Evolutionary conservation across 352 stramenopile species (phyloP), one percentile per base, ranked within the genome.

Genomic region (Globisporangium radiosum): DNA sequence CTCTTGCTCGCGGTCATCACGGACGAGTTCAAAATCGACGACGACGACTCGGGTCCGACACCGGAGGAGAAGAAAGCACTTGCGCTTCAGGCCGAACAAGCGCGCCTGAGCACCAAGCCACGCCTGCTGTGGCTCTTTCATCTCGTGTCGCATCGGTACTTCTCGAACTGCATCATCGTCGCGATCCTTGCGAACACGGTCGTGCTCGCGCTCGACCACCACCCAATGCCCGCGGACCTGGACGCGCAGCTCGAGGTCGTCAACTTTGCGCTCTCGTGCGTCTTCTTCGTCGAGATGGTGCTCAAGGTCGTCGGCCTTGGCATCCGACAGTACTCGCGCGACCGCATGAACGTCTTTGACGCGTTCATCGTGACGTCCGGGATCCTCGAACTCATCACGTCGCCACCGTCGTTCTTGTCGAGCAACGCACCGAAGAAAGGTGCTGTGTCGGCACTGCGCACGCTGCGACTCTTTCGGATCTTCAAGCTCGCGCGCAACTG

Each of bases 401-500:
- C 80, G 0, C 85, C 84, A 7, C 85, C 83, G 4, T 88, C 81
- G 0, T 92, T 92, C 49, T 71, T 95, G 62, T 81, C 70, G 3
- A 73, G 63, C 25, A 75, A 80, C 36, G 57, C 68, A 3, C 71
- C 70, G 0, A 80, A 80, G 47, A 89, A 87, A 57, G 83, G 79
- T 5, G 75, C 74, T 0, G 78, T 88, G 4, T 97, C 88, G 25
- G 87, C 90, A 0, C 68, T 98, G 15, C 73, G 92, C 5, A 94
- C 86, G 3, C 92, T 98, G 57, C 80, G 95, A 0, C 67, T 98
- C 8, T 96, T 98, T 56, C 76, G 93, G 25, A 78, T 98, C 17
- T 97, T 99, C 62, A 98, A 98, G 54, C 81, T 99, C 19, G 92
- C 94, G 25, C 87, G 90, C 19, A 73, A 93, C 47, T 98, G 94